Conservation (phyloP, 805 yeast genomes). For the Candida xiaguanensis region DNA sequence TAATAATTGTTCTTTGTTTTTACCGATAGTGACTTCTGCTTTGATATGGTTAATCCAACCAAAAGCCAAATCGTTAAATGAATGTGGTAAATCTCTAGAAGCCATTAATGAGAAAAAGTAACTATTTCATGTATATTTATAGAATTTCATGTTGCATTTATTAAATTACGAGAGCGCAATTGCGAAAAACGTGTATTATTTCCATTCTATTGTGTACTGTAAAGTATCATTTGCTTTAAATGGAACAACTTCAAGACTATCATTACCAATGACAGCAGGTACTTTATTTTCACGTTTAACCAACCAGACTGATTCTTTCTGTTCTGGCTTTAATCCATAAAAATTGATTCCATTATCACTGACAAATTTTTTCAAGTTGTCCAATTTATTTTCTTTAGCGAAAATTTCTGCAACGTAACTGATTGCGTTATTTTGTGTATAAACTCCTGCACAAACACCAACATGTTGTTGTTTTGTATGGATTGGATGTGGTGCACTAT, state of each 20-base stretch:
- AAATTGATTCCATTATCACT: constrained; percentile 69
- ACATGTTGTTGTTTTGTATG: constrained; percentile 69
- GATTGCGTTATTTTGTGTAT: constrained; percentile 79
- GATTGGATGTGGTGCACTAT: constrained; percentile 95
- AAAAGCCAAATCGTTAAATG: constrained; percentile 16
- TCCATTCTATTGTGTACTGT: constrained; percentile 76
- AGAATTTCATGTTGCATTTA: not conserved
- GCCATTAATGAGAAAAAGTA: constrained; percentile 16
- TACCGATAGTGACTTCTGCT: constrained; percentile 41
- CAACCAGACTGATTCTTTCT: constrained; percentile 37
- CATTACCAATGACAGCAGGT: constrained; percentile 54
- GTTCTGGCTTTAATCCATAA: constrained; percentile 51
- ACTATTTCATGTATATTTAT: not conserved
- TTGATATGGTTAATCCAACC: constrained; percentile 42
- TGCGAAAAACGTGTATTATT: constrained; percentile 9
- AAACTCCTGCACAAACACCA: constrained; percentile 98
- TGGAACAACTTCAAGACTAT: constrained; percentile 61
- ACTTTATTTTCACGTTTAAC: constrained; percentile 52
- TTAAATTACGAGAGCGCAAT: not conserved
- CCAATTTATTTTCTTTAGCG: constrained; percentile 59
- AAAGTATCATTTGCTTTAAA: constrained; percentile 79
- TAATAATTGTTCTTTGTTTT: constrained; percentile 17
- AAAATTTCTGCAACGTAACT: constrained; percentile 86
- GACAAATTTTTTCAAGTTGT: constrained; percentile 69
- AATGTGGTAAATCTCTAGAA: constrained; percentile 50